Conservation (phyloP, 1,139 yeast genomes). For the Hanseniaspora uvarum region DNA sequence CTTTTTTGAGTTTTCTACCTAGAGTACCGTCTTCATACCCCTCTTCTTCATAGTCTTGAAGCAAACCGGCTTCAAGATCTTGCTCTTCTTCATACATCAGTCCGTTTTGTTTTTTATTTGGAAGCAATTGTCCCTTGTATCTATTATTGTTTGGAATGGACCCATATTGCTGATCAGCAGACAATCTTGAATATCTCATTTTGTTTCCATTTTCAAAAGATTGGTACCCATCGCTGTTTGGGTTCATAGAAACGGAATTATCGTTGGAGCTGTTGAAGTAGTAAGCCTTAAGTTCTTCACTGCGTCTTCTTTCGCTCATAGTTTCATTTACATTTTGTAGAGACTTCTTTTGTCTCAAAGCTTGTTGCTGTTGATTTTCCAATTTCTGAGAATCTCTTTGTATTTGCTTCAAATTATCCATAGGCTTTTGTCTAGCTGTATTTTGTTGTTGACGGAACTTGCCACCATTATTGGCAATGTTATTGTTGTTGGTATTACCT, state of each 20-base stretch:
- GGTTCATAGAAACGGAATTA: background rate
- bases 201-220: background rate
- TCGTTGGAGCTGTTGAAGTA: slow-evolving; percentile 4
- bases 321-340: background rate
- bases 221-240: background rate
- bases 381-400: slow-evolving; percentile 28
- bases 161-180: background rate
- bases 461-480: slow-evolving; percentile 15
- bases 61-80: slow-evolving; percentile 8
- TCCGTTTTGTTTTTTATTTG: background rate
- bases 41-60: slow-evolving; percentile 1
- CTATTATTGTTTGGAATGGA: slow-evolving; percentile 5
- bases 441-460: slow-evolving; percentile 8
- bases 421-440: slow-evolving; percentile 3
- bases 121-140: slow-evolving; percentile 13
- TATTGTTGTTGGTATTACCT: slow-evolving; percentile 8
- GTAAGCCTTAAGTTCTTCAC: slow-evolving; percentile 10
- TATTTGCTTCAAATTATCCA: slow-evolving; percentile 22
- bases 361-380: slow-evolving; percentile 21
- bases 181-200: slow-evolving; percentile 4
- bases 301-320: background rate
- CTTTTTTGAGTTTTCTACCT: background rate
- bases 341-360: background rate
- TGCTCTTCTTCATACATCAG: slow-evolving; percentile 13
- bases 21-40: background rate